A percentile compares a stretch with the other conserved stretches of the same genome.
Evolutionary conservation across 352 stramenopile genomes (phyloP).

Genomic region (Pythium aquatile): DNA sequence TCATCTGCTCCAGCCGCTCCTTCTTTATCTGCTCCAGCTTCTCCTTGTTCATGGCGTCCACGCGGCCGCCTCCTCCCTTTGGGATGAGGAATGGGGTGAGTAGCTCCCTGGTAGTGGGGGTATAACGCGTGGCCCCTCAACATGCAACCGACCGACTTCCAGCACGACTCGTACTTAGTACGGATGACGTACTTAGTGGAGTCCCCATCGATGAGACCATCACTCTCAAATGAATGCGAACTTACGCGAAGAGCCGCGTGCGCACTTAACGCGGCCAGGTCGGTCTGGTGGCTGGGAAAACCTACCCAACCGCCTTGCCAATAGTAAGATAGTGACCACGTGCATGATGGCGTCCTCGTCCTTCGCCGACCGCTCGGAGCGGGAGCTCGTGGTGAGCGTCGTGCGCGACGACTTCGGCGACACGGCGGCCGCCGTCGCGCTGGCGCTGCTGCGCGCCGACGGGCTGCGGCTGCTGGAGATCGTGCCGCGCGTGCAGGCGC

Average conservation of each 20-base stretch:
- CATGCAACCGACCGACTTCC: not conserved
- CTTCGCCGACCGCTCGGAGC: slow-evolving; percentile 74
- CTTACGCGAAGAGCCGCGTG: not conserved
- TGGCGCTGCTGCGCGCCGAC: slow-evolving; percentile 62
- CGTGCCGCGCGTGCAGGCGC: slow-evolving; percentile 52
- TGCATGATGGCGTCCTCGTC: not conserved
- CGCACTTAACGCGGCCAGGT: not conserved
- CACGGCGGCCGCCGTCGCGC: slow-evolving; percentile 56
- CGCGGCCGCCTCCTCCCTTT: too few species aligned
- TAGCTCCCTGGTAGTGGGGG: too few species aligned
- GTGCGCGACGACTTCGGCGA: slow-evolving; percentile 82
- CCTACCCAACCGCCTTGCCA: not conserved
- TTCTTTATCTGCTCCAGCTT: slow-evolving; percentile 74
- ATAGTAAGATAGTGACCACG: too few species aligned
- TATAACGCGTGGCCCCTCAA: not conserved
- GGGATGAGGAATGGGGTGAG: not conserved
- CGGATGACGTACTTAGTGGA: too few species aligned
- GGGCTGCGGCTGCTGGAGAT: slow-evolving; percentile 67
- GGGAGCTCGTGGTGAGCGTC: slow-evolving; percentile 66
- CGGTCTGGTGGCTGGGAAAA: slow-evolving; percentile 13
- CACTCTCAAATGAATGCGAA: slow-evolving; percentile 4
- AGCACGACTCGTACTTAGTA: too few species aligned
- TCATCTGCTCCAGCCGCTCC: slow-evolving; percentile 89
- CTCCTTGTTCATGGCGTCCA: slow-evolving; percentile 31
- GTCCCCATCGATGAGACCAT: not conserved